Evolutionary conservation across 2,329 filamentous ascomycete species (phyloP).

Genomic region (Huntiella decipiens): DNA sequence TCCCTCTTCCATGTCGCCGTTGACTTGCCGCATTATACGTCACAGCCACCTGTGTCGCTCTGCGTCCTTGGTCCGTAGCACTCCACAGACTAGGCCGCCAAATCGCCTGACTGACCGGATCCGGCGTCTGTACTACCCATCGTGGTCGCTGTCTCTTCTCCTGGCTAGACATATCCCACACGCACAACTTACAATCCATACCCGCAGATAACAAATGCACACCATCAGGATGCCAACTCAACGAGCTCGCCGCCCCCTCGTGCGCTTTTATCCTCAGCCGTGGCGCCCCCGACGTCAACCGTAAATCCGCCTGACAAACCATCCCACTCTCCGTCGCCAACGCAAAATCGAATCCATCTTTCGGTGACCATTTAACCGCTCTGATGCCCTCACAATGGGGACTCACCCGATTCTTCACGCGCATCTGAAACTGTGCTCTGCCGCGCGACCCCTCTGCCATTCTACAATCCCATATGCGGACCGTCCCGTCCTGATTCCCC

Average conservation of each 20-base stretch:
- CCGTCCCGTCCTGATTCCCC: slow-evolving; percentile 44
- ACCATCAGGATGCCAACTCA: slow-evolving; percentile 51
- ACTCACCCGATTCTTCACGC: slow-evolving; percentile 27
- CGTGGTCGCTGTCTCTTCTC: slow-evolving; percentile 47
- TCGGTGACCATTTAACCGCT: slow-evolving; percentile 47
- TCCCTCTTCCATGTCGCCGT: slow-evolving; percentile 26
- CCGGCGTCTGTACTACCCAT: slow-evolving; percentile 40
- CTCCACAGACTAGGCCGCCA: slow-evolving; percentile 50
- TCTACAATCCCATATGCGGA: slow-evolving; percentile 41
- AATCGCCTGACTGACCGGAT: slow-evolving; percentile 36
- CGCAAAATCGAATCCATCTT: slow-evolving; percentile 40
- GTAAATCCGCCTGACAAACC: slow-evolving; percentile 45
- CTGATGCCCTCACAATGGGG: slow-evolving; percentile 37
- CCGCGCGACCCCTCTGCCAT: slow-evolving; percentile 22
- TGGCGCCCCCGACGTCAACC: slow-evolving; percentile 28
- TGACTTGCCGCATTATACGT: slow-evolving; percentile 39
- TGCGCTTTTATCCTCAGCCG: slow-evolving; percentile 42
- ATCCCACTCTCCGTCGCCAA: slow-evolving; percentile 44
- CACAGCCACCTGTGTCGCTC: slow-evolving; percentile 42
- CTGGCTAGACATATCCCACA: slow-evolving; percentile 45
- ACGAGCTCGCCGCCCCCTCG: slow-evolving; percentile 37
- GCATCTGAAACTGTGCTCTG: slow-evolving; percentile 28
- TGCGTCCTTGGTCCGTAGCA: slow-evolving; percentile 38
- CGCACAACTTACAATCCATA: slow-evolving; percentile 39
- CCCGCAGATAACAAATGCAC: slow-evolving; percentile 46